Conservation (phyloP, 1,284 basidiomycete species). For the Prillingera fragicola region DNA sequence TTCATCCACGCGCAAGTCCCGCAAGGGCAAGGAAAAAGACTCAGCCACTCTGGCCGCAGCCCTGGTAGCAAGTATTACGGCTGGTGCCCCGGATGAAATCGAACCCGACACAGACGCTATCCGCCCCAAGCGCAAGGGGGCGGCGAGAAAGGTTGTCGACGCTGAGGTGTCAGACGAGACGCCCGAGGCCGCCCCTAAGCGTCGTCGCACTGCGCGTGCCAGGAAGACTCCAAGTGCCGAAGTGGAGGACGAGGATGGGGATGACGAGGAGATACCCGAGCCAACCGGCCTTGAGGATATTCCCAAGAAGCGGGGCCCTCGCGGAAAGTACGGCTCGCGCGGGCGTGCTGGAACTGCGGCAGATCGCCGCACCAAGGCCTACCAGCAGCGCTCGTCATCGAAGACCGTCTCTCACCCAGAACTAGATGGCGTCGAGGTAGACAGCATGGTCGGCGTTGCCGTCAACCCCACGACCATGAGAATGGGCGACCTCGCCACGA, state of each 20-base stretch:
- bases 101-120: neutral
- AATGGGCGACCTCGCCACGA: constrained; percentile 29
- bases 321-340: constrained; percentile 3
- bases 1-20: neutral
- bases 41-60: neutral
- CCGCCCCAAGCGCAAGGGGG: neutral
- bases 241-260: neutral
- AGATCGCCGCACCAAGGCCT: constrained; percentile 3
- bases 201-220: neutral
- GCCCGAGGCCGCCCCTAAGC: constrained; percentile 1
- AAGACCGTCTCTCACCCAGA: constrained; percentile 9
- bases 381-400: constrained; percentile 3
- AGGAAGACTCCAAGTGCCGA: neutral
- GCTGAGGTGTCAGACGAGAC: neutral
- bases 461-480: constrained; percentile 21
- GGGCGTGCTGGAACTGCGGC: constrained; percentile 1
- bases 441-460: constrained; percentile 28
- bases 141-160: neutral
- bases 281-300: no score
- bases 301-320: no score
- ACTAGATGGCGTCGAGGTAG: constrained; percentile 25
- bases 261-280: neutral
- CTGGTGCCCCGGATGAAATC: no score
- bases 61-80: neutral
- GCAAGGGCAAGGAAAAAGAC: neutral